Evolutionary conservation across 1,284 basidiomycete species (phyloP).

Genomic region (Tilletia setariae): DNA sequence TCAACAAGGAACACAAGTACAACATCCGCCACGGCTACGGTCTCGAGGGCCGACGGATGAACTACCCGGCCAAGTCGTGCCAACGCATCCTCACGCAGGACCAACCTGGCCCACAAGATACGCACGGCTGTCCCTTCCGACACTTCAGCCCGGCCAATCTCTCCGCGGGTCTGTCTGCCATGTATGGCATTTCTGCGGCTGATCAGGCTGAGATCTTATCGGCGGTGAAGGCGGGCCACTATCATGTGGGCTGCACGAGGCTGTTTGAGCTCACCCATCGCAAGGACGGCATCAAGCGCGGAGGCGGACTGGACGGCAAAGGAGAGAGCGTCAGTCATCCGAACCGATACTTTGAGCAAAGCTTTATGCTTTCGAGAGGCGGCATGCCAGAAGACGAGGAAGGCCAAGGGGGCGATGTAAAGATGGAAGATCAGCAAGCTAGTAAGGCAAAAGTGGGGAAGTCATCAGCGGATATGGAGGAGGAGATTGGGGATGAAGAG

Average conservation of each 20-base stretch:
- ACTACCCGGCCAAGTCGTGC: slow-evolving; percentile 92
- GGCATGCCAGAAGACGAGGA: not conserved
- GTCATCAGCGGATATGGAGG: not conserved
- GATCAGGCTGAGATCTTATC: slow-evolving; percentile 85
- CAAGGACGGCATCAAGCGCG: slow-evolving; percentile 66
- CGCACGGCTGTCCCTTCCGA: slow-evolving; percentile 91
- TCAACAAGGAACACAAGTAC: slow-evolving; percentile 96
- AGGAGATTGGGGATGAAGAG: slow-evolving; percentile 1
- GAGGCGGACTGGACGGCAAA: slow-evolving; percentile 74
- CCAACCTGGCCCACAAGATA: slow-evolving; percentile 70
- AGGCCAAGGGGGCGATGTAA: not conserved
- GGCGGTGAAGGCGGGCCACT: slow-evolving; percentile 77
- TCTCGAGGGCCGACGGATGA: slow-evolving; percentile 85
- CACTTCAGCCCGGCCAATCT: slow-evolving; percentile 85
- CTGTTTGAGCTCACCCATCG: slow-evolving; percentile 91
- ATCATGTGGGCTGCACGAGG: slow-evolving; percentile 93
- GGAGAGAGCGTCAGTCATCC: slow-evolving; percentile 92
- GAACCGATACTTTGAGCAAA: slow-evolving; percentile 69
- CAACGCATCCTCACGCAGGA: slow-evolving; percentile 79
- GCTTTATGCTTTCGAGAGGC: slow-evolving; percentile 54
- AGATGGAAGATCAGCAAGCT: not conserved
- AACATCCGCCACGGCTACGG: slow-evolving; percentile 96
- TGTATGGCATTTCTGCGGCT: slow-evolving; percentile 67
- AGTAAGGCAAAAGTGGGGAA: not conserved
- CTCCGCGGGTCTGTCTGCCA: slow-evolving; percentile 69